Evolutionary conservation across 352 stramenopile species (phyloP), one percentile per base, ranked within the genome.

Genomic region (Phytopythium litorale): DNA sequence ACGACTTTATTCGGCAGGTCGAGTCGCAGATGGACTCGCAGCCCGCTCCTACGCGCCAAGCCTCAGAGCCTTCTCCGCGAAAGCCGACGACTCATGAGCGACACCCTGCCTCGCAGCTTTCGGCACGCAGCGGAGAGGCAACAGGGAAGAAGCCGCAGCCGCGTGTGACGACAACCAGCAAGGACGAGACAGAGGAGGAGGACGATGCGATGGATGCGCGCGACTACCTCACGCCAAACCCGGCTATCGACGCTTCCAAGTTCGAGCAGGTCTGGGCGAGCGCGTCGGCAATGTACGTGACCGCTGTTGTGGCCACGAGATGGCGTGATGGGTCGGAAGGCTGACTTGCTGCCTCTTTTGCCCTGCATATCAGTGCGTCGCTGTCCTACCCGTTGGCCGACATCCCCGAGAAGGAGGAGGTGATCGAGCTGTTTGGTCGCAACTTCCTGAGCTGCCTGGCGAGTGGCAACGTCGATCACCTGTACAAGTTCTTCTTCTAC

Each of bases 401-500:
- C 23, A 71, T 88, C 13, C 84, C 80, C 7, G 81, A 89, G 42
- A 79, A 91, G 40, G 82, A 94, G 42, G 74, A 86, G 48, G 73
- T 96, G 61, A 94, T 96, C 58, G 76, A 76, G 12, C 63, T 78
- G 19, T 94, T 96, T 65, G 58, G 78, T 0, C 75, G 73, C 51
- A 87, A 91, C 48, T 84, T 72, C 35, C 60, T 96, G 45, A 82
- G 72, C 68, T 96, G 87, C 71, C 68, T 96, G 60, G 87, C 87
- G 23, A 93, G 84, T 56, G 87, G 87, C 16, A 75, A 76, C 16
- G 65, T 94, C 42, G 69, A 89, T 18, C 79, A 78, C 46, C 56
- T 88, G 21, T 73, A 93, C 71, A 96, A 96, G 66, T 96, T 96
- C 51, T 96, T 87, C 70, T 96, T 96, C 64, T 94, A 82, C 49